phyloP scores from a whole-genome alignment of 2,329 filamentous ascomycete genomes.

The Colletotrichum cuscutae region DNA sequence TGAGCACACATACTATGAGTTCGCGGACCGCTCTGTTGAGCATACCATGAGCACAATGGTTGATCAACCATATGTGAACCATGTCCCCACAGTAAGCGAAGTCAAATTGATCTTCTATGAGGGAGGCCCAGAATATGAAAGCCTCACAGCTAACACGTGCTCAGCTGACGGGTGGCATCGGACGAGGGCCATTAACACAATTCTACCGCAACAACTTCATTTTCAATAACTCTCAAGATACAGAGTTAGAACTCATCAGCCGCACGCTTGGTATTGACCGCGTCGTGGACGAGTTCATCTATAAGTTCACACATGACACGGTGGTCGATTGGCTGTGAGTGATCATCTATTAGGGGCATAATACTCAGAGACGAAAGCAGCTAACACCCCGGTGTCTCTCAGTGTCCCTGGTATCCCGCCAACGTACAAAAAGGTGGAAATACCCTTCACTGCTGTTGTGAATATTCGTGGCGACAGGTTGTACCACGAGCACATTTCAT shows the following conservation, averaged over 20 bases:
- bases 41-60: conserved; percentile 85
- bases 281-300: conserved; percentile 78
- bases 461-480: conserved; percentile 39
- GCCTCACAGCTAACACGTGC: conserved; percentile 44
- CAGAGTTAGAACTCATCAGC: conserved; percentile 73
- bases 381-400: too few species aligned
- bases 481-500: conserved; percentile 74
- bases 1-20: conserved; percentile 78
- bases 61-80: conserved; percentile 81
- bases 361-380: too few species aligned
- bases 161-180: conserved; percentile 74
- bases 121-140: too few species aligned
- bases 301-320: conserved; percentile 69
- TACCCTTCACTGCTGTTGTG: too few species aligned
- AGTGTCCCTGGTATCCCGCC: too few species aligned
- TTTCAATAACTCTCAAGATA: conserved; percentile 75
- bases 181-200: conserved; percentile 66
- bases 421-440: too few species aligned
- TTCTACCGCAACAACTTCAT: conserved; percentile 66
- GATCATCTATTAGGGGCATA: too few species aligned
- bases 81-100: too few species aligned
- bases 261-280: conserved; percentile 78
- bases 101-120: too few species aligned
- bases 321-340: too few species aligned
- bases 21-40: conserved; percentile 73